Conservation (phyloP, 495 filamentous ascomycete species). For the Talaromyces ruber region DNA sequence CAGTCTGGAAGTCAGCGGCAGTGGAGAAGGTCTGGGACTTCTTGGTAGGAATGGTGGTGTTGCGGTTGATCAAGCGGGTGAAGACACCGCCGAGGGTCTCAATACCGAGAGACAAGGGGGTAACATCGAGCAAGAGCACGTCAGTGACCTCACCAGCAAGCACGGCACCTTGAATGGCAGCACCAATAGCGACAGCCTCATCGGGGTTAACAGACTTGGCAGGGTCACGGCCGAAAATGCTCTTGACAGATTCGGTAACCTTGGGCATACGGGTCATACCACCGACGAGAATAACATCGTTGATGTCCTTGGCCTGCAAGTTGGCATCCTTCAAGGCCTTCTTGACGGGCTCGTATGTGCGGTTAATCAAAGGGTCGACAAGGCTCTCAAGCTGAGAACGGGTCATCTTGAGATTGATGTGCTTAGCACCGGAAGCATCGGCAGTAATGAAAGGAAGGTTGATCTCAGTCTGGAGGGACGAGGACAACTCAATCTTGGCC, state of each 20-base stretch:
- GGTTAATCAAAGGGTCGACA: constrained; percentile 82
- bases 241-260: constrained; percentile 95
- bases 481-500: constrained; percentile 99
- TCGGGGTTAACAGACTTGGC: constrained; percentile 99
- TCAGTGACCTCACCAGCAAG: constrained; percentile 96
- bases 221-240: constrained; percentile 94
- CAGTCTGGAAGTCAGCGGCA: constrained; percentile 97
- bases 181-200: constrained; percentile 97
- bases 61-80: constrained; percentile 98
- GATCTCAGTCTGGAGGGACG: constrained; percentile 94
- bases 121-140: constrained; percentile 92
- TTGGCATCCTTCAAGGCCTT: constrained; percentile 97
- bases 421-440: constrained; percentile 87
- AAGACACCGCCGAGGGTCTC: constrained; percentile 99
- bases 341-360: constrained; percentile 85
- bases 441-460: constrained; percentile 99
- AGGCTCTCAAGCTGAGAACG: constrained; percentile 87
- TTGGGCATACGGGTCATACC: constrained; percentile 99
- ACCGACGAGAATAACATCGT: constrained; percentile 98
- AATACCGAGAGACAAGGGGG: constrained; percentile 96
- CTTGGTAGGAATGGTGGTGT: constrained; percentile 99
- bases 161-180: constrained; percentile 95
- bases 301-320: constrained; percentile 89
- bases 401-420: constrained; percentile 94
- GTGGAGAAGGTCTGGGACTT: constrained; percentile 99